Evolutionary conservation across 1,284 basidiomycete genomes (phyloP), one percentile per base, ranked within the genome.

Genomic region (Bondarzewia mesenterica): DNA sequence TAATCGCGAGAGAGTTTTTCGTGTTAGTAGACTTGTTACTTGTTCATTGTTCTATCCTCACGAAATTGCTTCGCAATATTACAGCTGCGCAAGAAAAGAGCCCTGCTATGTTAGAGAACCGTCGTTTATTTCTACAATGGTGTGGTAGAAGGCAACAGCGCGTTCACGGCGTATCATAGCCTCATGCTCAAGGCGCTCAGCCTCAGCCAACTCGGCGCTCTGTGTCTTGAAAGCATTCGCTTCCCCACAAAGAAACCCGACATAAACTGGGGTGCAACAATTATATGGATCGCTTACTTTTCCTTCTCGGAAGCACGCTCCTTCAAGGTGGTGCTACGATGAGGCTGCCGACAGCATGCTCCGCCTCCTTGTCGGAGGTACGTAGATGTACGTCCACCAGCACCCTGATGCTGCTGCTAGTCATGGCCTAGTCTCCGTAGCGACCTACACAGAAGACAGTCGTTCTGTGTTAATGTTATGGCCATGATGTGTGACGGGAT

Each of bases 221-320:
- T 78, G 77, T 15, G 66, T 54, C 52, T 73, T 74, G 46, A 71
- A 56, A 1, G 69, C 63, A 20, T 69, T 63, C 0, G 76, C 76
- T 62, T 77, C 75, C 42, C 70, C 71, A 43, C 41, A n/a, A 32
- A 22, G 15, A 21, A 23, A 27, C 5, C 4, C 20, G 22, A 39
- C 26, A 10, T 22, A 43, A 43, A 16, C n/a, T 26, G 23, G 29
- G 12, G 25, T 38, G 15, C 2, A 46, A 14, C 39, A 16, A 46
- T 20, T 18, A 22, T 6, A 7, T 20, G 29, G 0, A 18, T 32
- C 5, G 63, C 67, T 49, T 51, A 73, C 69, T 70, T 68, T 57
- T 80, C 72, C 57, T 78, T 79, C 64, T 75, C 67, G 37, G 71
- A 50, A 8, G 75, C 77, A 55, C 74, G 75, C 12, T 66, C 69